Conservation (phyloP, 2,329 filamentous ascomycete species). For the Lasiodiplodia sp. region DNA sequence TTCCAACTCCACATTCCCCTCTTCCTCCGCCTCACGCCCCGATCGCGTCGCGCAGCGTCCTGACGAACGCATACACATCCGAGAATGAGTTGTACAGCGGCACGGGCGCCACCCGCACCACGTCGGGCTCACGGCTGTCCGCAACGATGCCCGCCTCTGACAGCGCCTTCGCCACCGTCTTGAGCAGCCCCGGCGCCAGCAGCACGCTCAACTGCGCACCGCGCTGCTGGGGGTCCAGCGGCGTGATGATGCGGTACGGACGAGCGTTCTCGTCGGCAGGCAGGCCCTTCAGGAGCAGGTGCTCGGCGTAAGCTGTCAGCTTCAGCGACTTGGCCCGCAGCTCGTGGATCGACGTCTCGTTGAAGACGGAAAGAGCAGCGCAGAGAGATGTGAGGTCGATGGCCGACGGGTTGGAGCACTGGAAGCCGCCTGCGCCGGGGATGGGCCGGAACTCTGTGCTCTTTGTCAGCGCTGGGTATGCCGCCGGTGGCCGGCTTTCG, state of each 20-base stretch:
- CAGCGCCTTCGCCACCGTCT: conserved; percentile 22
- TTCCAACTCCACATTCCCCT: neutral
- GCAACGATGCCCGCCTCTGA: conserved; percentile 27
- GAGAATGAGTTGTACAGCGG: conserved; percentile 30
- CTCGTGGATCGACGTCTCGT: conserved; percentile 66
- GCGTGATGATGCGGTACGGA: conserved; percentile 64
- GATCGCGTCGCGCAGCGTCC: conserved; percentile 11
- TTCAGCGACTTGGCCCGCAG: conserved; percentile 70
- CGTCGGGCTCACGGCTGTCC: conserved; percentile 30
- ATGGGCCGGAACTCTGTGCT: conserved; percentile 65
- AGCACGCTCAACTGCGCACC: conserved; percentile 76
- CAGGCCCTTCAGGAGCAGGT: conserved; percentile 57
- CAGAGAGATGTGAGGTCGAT: conserved; percentile 71
- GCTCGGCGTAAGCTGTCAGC: conserved; percentile 73
- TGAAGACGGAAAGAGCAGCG: conserved; percentile 70
- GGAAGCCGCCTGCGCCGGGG: conserved; percentile 72
- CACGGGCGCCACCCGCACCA: conserved; percentile 31
- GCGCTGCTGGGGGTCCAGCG: conserved; percentile 64
- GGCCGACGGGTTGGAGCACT: conserved; percentile 74
- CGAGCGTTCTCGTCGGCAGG: conserved; percentile 14
- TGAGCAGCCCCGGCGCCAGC: conserved; percentile 45
- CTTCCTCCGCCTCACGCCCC: neutral
- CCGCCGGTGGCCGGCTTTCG: neutral
- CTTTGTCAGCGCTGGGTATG: neutral
- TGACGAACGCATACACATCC: conserved; percentile 25